Base-by-base conservation (phyloP, 2,329 filamentous ascomycete genomes). In the Beauveria bassiana region DNA sequence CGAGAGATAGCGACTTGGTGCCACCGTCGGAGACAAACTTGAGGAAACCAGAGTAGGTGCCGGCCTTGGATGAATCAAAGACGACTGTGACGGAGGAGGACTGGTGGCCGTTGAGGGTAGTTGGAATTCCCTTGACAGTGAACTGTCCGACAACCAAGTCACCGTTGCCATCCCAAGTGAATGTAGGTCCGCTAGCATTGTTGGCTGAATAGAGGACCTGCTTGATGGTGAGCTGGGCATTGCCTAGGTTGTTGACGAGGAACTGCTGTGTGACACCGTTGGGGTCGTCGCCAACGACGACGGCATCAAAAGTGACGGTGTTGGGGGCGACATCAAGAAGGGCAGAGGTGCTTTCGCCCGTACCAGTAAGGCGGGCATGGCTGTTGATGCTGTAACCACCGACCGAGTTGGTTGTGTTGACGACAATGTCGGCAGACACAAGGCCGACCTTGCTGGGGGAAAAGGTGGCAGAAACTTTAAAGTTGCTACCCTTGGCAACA, bases 231-330 rank as follows among this genome's bases (percentile, higher is more conserved):
- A 86, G 72, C 0, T 69, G 60, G 0, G 72, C 68, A 58, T 79
- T 79, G 31, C 83, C 83, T 5, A 76, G 68, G 64, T 86, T 86
- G 63, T 70, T 72, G 45, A 85, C 70, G 0, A 82, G 69, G 3
- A 80, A 69, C 0, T 74, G 77, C 64, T 83, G 75, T 5, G 72
- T 70, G 1, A 74, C 69, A 1, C 74, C 77, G 2, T 72, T 70
- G 6, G 70, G 61, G 3, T 73, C 71, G 0, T 74, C 68, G 0
- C 78, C 80, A 1, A 77, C 74, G 34, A 85, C 75, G 3, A 82
- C 73, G 10, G 78, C 76, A 3, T 75, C 72, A 65, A 85, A 86
- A 0, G 77, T 76, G 5, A 86, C 65, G 0, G 74, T 74, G 9
- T 75, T 74, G 0, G 83, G 82, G 3, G 73, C 76, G 18, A 85